These are phyloP conservation scores for Mycena galopus DNA, from an alignment of 768 basidiomycete genomes.

Conservation along the genomic window DNA sequence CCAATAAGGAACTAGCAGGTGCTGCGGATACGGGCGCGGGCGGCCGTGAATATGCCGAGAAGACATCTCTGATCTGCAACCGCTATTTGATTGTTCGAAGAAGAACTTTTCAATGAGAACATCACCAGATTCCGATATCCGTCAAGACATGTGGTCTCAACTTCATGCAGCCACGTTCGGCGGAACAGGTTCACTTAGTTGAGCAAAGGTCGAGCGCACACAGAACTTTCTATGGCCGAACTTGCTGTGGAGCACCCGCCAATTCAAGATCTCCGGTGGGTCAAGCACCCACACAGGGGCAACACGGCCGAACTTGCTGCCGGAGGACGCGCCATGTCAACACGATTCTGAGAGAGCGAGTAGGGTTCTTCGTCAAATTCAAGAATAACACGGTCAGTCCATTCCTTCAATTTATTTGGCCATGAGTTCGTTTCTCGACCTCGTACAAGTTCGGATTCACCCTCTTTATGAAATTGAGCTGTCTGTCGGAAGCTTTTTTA, in stretches of 20 bases:
- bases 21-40: neutral
- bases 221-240: conserved; percentile 22
- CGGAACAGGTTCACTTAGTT: conserved; percentile 21
- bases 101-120: conserved; percentile 16
- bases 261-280: conserved; percentile 18
- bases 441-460: conserved; percentile 17
- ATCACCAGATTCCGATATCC: conserved; percentile 10
- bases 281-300: conserved; percentile 20
- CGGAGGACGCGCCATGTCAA: conserved; percentile 19
- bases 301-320: conserved; percentile 19
- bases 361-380: conserved; percentile 17
- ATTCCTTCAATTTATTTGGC: conserved; percentile 17
- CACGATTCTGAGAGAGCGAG: conserved; percentile 16
- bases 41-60: neutral
- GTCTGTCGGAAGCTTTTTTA: neutral
- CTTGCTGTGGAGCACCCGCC: conserved; percentile 15
- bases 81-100: neutral
- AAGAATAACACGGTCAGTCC: conserved; percentile 20
- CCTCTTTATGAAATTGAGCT: neutral
- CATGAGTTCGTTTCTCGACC: conserved; percentile 16
- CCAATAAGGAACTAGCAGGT: neutral
- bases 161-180: conserved; percentile 18
- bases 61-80: conserved; percentile 16
- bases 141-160: conserved; percentile 12
- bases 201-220: conserved; percentile 17